Evolutionary conservation across 306 rosid genomes (phyloP), one percentile per base, ranked within the genome.

Genomic region (Leucaena leucocephala): DNA sequence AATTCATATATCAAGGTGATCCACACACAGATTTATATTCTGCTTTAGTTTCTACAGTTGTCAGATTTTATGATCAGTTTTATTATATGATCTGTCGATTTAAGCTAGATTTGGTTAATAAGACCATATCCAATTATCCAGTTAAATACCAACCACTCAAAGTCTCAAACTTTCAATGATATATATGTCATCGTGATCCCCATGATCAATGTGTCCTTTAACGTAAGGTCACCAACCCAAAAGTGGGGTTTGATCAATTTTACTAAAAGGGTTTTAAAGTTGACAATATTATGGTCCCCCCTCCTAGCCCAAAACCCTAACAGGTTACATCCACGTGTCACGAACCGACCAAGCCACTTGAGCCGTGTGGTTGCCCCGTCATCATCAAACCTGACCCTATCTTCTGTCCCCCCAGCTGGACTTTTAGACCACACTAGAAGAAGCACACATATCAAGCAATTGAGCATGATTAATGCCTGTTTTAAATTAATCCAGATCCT

Each of bases 151-250:
- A 69, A 57, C 61, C 61, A 55, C 66, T 82, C 74, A 19, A n/a
- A 36, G 8, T 22, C 66, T 82, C 74, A 19, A n/a, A 36, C 21
- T 22, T 52, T 52, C 16, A 45, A 12, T 45, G 50, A 45, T 2
- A 45, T 15, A 7, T 45, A 44, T 27, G 27, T 33, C 48, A 72
- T 65, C 58, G 68, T 54, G 52, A 15, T 33, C 42, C 43, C 6
- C 68, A 57, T 21, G 6, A 19, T 58, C 64, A 58, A 71, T 35
- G 55, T 44, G 35, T 72, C 52, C 49, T 42, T 11, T 42, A 22
- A 13, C 61, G 81, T 84, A 81, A 82, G 80, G 74, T 83, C 86
- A 84, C 80, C 83, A 75, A 76, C 88, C 85, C 84, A 65, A 86
- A 83, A 79, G 76, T 74, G 74, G 78, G 77, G 63, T 58, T 21